Percentiles rank a stretch among this genome's conserved stretches.
Evolutionary conservation across 148 eudicot species (phyloP).

Genomic region (Amaranthus cruentus): DNA sequence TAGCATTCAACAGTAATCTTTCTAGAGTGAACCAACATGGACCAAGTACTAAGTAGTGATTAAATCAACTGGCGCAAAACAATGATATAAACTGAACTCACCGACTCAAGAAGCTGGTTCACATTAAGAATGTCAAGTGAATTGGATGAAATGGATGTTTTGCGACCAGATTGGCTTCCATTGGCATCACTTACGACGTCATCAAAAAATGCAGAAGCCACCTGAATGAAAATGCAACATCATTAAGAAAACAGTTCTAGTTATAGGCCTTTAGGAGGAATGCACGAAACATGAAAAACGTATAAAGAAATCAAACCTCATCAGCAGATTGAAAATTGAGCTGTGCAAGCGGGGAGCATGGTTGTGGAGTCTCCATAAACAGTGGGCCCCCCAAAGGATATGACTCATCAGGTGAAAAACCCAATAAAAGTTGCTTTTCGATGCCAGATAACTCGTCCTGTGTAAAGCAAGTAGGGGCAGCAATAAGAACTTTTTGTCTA

Average conservation of each 20-base stretch:
- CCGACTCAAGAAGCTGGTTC: conserved; percentile 88
- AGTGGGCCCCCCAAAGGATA: conserved; percentile 55
- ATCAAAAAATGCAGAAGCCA: conserved; percentile 41
- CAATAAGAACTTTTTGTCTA: neutral
- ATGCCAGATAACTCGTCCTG: conserved; percentile 64
- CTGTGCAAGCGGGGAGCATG: conserved; percentile 56
- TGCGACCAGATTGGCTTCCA: conserved; percentile 71
- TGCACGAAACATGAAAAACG: neutral
- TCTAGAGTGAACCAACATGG: neutral
- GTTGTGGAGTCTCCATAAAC: conserved; percentile 81
- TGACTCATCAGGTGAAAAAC: conserved; percentile 77
- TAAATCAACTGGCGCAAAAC: neutral
- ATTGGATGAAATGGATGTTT: conserved; percentile 51
- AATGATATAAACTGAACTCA: conserved; percentile 31
- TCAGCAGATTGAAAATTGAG: conserved; percentile 48
- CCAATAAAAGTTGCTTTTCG: conserved; percentile 53
- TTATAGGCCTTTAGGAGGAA: neutral
- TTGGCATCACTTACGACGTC: conserved; percentile 49
- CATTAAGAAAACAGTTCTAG: conserved; percentile 3
- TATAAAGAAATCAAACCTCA: conserved; percentile 40
- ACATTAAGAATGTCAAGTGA: conserved; percentile 72
- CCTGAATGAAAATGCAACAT: conserved; percentile 31
- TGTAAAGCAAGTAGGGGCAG: conserved; percentile 11
- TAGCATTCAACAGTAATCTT: neutral
- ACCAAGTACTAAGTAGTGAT: too few relatives aligned